These are phyloP conservation scores for Lachnellula suecica DNA, from an alignment of 2,329 filamentous ascomycete species.

Conservation along the genomic window DNA sequence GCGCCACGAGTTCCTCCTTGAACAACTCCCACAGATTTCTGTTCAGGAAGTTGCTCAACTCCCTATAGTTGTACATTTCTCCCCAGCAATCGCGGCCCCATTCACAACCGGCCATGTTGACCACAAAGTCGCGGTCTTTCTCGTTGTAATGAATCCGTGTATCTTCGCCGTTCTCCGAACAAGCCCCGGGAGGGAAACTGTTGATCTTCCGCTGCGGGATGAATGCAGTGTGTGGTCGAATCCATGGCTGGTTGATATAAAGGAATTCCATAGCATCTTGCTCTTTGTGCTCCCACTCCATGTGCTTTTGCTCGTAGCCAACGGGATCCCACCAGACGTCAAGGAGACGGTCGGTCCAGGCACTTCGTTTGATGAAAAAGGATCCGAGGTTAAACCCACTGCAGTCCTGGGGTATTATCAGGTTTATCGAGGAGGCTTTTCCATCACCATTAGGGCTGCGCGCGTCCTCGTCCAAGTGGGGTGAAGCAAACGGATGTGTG, in stretches of 20 bases:
- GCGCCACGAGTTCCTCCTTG: slow-evolving; percentile 64
- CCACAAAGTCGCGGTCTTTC: slow-evolving; percentile 84
- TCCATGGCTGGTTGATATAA: slow-evolving; percentile 89
- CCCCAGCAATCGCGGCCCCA: slow-evolving; percentile 97
- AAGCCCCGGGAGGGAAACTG: slow-evolving; percentile 88
- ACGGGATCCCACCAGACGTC: slow-evolving; percentile 99
- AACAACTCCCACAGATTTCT: slow-evolving; percentile 76
- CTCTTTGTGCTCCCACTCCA: slow-evolving; percentile 99
- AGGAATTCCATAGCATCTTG: slow-evolving; percentile 93
- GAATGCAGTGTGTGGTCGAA: slow-evolving; percentile 85
- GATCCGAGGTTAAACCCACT: slow-evolving; percentile 94
- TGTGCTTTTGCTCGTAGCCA: slow-evolving; percentile 95
- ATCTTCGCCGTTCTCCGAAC: slow-evolving; percentile 74
- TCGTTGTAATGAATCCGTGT: slow-evolving; percentile 82
- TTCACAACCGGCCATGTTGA: slow-evolving; percentile 98
- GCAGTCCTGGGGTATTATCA: slow-evolving; percentile 91
- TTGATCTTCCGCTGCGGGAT: slow-evolving; percentile 91
- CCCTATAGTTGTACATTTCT: slow-evolving; percentile 94
- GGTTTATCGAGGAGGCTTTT: slow-evolving; percentile 74
- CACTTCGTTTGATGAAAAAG: slow-evolving; percentile 83
- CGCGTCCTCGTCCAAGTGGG: slow-evolving; percentile 74
- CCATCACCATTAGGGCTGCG: slow-evolving; percentile 76
- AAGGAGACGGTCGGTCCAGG: slow-evolving; percentile 87
- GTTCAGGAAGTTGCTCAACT: slow-evolving; percentile 89
- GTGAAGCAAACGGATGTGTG: slow-evolving; percentile 71